Evolutionary conservation across 2,329 filamentous ascomycete species (phyloP).

Genomic region (Trichoderma endophyticum): DNA sequence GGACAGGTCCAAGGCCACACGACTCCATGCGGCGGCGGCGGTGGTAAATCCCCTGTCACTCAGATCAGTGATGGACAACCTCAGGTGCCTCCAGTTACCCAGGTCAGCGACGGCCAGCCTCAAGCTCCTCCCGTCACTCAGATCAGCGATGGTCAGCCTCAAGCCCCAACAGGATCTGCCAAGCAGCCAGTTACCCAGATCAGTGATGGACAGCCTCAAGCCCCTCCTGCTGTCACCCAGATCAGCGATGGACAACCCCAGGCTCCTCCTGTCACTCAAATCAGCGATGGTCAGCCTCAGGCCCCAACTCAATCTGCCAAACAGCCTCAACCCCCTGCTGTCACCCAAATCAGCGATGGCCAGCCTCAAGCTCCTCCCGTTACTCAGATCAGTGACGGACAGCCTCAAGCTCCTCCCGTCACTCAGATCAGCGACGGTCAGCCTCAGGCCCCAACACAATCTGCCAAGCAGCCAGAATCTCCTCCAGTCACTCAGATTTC

Average conservation of each 20-base stretch:
- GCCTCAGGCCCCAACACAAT: conserved; percentile 11
- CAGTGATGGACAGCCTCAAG: background rate
- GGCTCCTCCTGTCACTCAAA: conserved; percentile 44
- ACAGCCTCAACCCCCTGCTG: background rate
- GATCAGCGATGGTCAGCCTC: conserved; percentile 47
- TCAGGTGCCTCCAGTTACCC: background rate
- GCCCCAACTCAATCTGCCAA: too few relatives aligned
- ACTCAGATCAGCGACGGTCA: conserved; percentile 32
- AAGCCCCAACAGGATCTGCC: conserved; percentile 34
- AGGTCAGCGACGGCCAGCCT: background rate
- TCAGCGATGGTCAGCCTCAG: conserved; percentile 13
- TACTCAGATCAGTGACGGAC: conserved; percentile 48
- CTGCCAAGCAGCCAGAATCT: background rate
- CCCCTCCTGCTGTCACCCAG: conserved; percentile 39
- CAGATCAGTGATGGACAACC: conserved; percentile 32
- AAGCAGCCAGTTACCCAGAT: conserved; percentile 30
- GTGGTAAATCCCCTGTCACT: conserved; percentile 29
- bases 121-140: conserved; percentile 38
- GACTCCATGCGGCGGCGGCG: conserved; percentile 37
- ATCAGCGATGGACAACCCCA: conserved; percentile 50
- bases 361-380: conserved; percentile 49
- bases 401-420: conserved; percentile 46
- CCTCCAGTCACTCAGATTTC: conserved; percentile 45
- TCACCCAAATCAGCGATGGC: conserved; percentile 42
- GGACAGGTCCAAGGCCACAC: conserved; percentile 50